Evolutionary conservation across 345 rosid genomes (phyloP).

Genomic region (Mercurialis annua): DNA sequence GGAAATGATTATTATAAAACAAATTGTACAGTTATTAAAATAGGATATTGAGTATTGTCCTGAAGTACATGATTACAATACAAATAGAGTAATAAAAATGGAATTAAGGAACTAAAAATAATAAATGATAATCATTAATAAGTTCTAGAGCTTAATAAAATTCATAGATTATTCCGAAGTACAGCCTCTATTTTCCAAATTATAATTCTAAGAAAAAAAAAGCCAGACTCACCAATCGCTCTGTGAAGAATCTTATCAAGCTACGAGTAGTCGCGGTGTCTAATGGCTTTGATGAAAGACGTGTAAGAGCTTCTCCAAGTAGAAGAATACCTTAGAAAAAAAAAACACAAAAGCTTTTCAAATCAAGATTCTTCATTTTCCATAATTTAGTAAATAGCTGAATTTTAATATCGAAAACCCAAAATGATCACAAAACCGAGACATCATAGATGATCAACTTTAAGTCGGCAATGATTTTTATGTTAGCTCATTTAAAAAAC

Average conservation of each 20-base stretch:
- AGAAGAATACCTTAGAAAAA: slow-evolving; percentile 63
- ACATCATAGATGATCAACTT: not conserved
- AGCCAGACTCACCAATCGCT: slow-evolving; percentile 66
- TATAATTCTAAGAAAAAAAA: slow-evolving; percentile 9
- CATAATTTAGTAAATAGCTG: not conserved
- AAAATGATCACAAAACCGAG: not conserved
- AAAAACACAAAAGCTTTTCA: too few relatives aligned
- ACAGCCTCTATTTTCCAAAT: not conserved
- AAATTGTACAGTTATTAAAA: not conserved
- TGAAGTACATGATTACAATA: not conserved
- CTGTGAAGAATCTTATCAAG: slow-evolving; percentile 61
- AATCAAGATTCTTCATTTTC: not conserved
- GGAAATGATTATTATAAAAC: not conserved
- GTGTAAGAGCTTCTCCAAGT: slow-evolving; percentile 60
- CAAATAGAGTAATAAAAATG: not conserved
- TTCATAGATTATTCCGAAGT: not conserved
- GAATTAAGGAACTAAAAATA: not conserved
- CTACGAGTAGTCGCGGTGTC: slow-evolving; percentile 51
- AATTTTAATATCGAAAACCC: not conserved
- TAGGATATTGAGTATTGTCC: not conserved
- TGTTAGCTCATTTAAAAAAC: not conserved
- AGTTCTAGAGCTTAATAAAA: not conserved
- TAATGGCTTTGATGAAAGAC: slow-evolving; percentile 54
- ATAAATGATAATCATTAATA: not conserved
- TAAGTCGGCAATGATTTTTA: not conserved